phyloP scores from a whole-genome alignment of 371 early-diverging fungal species.

The Thermomucor indicae-seudaticae region DNA sequence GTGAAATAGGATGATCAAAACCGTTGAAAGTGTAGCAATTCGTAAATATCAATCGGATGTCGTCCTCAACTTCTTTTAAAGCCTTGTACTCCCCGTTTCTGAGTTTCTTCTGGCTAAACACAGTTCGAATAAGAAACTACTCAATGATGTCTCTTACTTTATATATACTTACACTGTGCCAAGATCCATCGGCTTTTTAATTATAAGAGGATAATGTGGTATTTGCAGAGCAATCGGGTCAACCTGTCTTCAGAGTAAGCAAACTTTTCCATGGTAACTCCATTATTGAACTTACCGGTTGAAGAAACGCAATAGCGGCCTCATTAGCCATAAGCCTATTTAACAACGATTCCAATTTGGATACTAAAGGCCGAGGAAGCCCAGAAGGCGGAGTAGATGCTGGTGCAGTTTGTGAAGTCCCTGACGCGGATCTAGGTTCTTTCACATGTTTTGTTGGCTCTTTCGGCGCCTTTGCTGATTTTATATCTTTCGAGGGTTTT shows the following conservation, averaged over 20 bases:
- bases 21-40: conserved; percentile 94
- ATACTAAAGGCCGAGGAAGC: conserved; percentile 15
- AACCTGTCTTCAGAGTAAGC: conserved; percentile 24
- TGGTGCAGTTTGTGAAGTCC: neutral
- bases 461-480: too few relatives aligned
- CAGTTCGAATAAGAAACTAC: conserved; percentile 14
- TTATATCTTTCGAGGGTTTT: too few relatives aligned
- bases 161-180: conserved; percentile 30
- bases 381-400: conserved; percentile 4
- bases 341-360: conserved; percentile 25
- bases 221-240: conserved; percentile 77
- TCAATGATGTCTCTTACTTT: neutral
- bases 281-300: conserved; percentile 64
- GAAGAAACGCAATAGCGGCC: conserved; percentile 41
- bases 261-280: neutral
- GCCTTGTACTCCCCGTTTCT: conserved; percentile 48
- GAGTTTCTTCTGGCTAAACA: conserved; percentile 66
- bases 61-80: conserved; percentile 63
- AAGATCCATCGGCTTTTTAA: conserved; percentile 89
- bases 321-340: conserved; percentile 36
- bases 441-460: neutral
- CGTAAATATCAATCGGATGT: conserved; percentile 69
- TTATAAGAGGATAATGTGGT: conserved; percentile 78
- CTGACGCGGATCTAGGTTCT: too few relatives aligned
- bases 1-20: conserved; percentile 59